Evolutionary conservation across 805 yeast genomes (phyloP).

Genomic region (Candida jianshihensis): DNA sequence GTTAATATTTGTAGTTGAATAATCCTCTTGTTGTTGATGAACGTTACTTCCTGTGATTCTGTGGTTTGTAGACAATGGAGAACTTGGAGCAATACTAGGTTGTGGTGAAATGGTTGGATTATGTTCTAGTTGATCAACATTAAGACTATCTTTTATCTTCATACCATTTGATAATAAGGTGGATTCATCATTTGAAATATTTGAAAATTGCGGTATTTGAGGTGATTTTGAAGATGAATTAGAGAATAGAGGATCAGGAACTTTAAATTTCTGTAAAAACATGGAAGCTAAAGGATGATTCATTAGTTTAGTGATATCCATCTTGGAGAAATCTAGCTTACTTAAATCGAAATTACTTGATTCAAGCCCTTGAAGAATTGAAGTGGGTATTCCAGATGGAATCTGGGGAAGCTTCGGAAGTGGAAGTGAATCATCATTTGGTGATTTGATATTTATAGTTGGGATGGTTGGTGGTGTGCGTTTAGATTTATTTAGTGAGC

Average conservation of each 20-base stretch:
- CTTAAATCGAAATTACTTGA: not conserved
- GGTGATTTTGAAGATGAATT: not conserved
- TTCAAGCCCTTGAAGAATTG: not conserved
- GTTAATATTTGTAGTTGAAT: not conserved
- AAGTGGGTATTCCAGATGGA: not conserved
- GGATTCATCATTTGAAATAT: conserved; percentile 5
- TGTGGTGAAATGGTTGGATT: conserved; percentile 26
- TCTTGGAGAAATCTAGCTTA: not conserved
- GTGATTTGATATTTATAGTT: too few relatives aligned
- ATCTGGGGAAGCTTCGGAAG: not conserved
- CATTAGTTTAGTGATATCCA: not conserved
- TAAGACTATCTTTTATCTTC: too few relatives aligned
- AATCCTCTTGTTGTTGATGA: not conserved
- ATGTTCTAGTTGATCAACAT: conserved; percentile 18
- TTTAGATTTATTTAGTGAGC: too few relatives aligned
- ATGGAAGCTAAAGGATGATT: not conserved
- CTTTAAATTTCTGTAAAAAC: not conserved
- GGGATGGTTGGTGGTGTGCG: too few relatives aligned
- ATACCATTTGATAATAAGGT: conserved; percentile 18
- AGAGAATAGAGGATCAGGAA: conserved; percentile 7
- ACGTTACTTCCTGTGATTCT: conserved; percentile 7
- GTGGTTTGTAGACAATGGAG: conserved; percentile 16
- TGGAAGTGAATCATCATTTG: not conserved
- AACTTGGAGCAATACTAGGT: conserved; percentile 23
- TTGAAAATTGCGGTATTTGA: conserved; percentile 4